These are phyloP conservation scores for Aaosphaeria arxii DNA, from an alignment of 2,329 filamentous ascomycete genomes.

Conservation along the genomic window DNA sequence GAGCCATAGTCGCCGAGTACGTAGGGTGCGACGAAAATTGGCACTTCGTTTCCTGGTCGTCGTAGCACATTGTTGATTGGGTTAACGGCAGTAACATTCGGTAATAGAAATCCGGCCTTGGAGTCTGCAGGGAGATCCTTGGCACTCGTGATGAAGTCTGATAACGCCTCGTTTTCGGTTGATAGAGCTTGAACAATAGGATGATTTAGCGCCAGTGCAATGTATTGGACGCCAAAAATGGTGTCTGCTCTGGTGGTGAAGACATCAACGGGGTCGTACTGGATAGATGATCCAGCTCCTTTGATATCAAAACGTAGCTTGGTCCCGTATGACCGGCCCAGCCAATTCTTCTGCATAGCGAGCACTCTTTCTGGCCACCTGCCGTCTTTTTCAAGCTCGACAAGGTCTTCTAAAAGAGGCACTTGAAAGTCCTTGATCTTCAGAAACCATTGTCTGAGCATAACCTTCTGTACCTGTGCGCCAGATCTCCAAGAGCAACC, in stretches of 20 bases:
- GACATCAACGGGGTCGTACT: constrained; percentile 59
- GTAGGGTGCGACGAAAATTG: constrained; percentile 80
- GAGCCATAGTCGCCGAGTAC: constrained; percentile 83
- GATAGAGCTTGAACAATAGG: constrained; percentile 64
- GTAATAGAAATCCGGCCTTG: constrained; percentile 65
- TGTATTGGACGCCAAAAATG: constrained; percentile 80
- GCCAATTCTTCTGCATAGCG: constrained; percentile 83
- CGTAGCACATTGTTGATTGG: constrained; percentile 53
- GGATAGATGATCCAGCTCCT: constrained; percentile 33
- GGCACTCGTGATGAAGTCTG: constrained; percentile 61
- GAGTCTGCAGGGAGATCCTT: constrained; percentile 54
- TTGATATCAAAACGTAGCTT: constrained; percentile 67
- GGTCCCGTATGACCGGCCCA: constrained; percentile 74
- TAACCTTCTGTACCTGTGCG: constrained; percentile 75
- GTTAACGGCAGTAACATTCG: constrained; percentile 35
- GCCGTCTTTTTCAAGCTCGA: constrained; percentile 59
- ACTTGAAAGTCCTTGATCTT: constrained; percentile 78
- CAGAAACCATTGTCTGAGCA: constrained; percentile 86
- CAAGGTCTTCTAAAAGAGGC: constrained; percentile 67
- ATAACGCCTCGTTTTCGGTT: constrained; percentile 58
- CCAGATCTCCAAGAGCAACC: constrained; percentile 86
- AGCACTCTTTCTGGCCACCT: constrained; percentile 82
- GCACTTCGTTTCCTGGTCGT: constrained; percentile 56
- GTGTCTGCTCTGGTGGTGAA: constrained; percentile 87
- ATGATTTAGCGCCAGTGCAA: constrained; percentile 74